Evolutionary conservation across 371 early-diverging fungal species (phyloP).

Genomic region (Cokeromyces recurvatus): DNA sequence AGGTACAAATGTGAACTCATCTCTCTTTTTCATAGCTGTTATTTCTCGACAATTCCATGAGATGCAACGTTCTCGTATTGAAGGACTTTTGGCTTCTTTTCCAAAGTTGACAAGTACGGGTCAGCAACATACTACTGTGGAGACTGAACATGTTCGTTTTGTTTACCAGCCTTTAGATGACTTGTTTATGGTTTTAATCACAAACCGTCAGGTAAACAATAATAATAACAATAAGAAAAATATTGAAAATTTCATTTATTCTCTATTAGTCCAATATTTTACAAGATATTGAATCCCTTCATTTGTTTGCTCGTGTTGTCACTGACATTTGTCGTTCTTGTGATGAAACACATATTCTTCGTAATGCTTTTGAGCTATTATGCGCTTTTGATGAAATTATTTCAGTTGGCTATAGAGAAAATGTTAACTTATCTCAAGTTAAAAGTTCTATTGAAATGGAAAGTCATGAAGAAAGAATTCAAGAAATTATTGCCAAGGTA

Average conservation of each 20-base stretch:
- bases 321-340: slow-evolving; percentile 89
- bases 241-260: not conserved
- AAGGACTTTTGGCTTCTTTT: slow-evolving; percentile 92
- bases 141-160: slow-evolving; percentile 94
- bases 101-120: slow-evolving; percentile 90
- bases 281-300: slow-evolving; percentile 92
- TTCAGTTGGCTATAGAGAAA: slow-evolving; percentile 83
- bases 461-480: slow-evolving; percentile 93
- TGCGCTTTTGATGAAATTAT: slow-evolving; percentile 96
- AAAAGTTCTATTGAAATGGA: slow-evolving; percentile 94
- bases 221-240: not conserved
- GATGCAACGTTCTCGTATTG: slow-evolving; percentile 95
- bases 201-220: slow-evolving; percentile 56
- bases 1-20: not conserved
- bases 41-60: slow-evolving; percentile 96
- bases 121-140: slow-evolving; percentile 95
- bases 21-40: slow-evolving; percentile 58
- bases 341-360: slow-evolving; percentile 65
- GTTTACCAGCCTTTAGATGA: slow-evolving; percentile 97
- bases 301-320: slow-evolving; percentile 90
- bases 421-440: slow-evolving; percentile 81
- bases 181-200: slow-evolving; percentile 87
- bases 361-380: slow-evolving; percentile 84
- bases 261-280: slow-evolving; percentile 68
- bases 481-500: slow-evolving; percentile 91